Evolutionary conservation across 2,329 filamentous ascomycete genomes (phyloP).

Genomic region (Hymenoscyphus albidus): DNA sequence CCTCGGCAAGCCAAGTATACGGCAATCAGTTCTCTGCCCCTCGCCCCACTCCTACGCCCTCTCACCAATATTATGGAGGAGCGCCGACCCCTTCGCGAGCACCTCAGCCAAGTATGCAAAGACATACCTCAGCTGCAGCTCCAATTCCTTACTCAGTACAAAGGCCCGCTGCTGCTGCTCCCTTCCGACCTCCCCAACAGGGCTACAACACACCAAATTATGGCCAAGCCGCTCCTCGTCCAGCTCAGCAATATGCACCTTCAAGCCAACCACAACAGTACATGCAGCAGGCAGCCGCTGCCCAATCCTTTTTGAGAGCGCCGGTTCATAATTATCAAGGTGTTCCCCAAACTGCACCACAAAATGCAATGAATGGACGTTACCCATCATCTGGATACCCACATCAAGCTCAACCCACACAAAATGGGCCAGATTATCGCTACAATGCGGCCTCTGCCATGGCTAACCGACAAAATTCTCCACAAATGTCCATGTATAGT

Average conservation of each 20-base stretch:
- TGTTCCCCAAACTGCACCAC: slow-evolving; percentile 25
- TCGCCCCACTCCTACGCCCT: slow-evolving; percentile 22
- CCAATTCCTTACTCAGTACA: slow-evolving; percentile 29
- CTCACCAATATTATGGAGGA: slow-evolving; percentile 28
- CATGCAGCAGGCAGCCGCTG: slow-evolving; percentile 26
- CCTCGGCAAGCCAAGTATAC: slow-evolving; percentile 25
- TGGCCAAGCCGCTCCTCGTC: slow-evolving; percentile 30
- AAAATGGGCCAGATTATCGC: slow-evolving; percentile 31
- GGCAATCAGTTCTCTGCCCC: slow-evolving; percentile 34
- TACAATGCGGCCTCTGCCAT: slow-evolving; percentile 27
- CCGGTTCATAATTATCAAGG: slow-evolving; percentile 26
- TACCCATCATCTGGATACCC: slow-evolving; percentile 30
- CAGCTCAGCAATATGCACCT: slow-evolving; percentile 28
- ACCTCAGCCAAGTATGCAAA: slow-evolving; percentile 24
- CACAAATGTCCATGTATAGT: slow-evolving; percentile 32
- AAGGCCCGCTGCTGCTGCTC: slow-evolving; percentile 25
- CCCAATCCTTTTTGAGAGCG: slow-evolving; percentile 26
- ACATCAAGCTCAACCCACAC: slow-evolving; percentile 25
- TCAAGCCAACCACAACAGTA: slow-evolving; percentile 22
- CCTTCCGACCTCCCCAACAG: slow-evolving; percentile 27
- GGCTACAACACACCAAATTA: slow-evolving; percentile 31
- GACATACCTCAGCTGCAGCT: slow-evolving; percentile 27
- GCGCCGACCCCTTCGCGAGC: slow-evolving; percentile 32
- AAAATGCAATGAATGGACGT: slow-evolving; percentile 25
- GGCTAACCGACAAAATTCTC: slow-evolving; percentile 29